phyloP scores from a whole-genome alignment of 2,329 filamentous ascomycete species.

The Aspergillus quadrilineatus region DNA sequence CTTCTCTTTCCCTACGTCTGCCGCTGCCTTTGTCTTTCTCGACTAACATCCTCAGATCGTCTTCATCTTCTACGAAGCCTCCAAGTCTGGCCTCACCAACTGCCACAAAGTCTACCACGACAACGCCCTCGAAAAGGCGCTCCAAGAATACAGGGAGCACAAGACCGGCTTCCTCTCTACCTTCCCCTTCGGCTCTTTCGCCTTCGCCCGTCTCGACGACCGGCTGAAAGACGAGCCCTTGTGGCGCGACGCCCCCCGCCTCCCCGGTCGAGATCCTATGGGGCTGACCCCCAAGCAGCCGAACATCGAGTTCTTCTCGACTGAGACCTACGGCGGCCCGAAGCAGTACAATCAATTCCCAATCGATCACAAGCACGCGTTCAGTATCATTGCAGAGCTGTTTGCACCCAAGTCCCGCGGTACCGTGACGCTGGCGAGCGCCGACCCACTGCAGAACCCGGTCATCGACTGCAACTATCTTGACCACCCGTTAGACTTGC shows the following conservation, averaged over 20 bases:
- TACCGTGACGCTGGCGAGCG: conserved; percentile 51
- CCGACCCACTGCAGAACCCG: conserved; percentile 53
- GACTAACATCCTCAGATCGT: conserved; percentile 41
- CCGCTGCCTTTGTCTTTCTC: background rate
- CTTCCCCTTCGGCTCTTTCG: conserved; percentile 64
- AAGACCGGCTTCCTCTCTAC: conserved; percentile 59
- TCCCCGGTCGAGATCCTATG: conserved; percentile 62
- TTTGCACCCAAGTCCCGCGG: conserved; percentile 60
- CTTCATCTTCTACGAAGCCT: conserved; percentile 63
- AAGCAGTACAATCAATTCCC: conserved; percentile 8
- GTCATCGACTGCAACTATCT: conserved; percentile 61
- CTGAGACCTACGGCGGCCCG: conserved; percentile 57
- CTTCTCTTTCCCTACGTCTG: conserved; percentile 7
- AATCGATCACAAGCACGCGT: conserved; percentile 45
- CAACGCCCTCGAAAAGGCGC: conserved; percentile 52
- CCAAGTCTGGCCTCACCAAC: conserved; percentile 52
- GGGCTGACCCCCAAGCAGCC: conserved; percentile 47
- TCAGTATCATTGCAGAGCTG: conserved; percentile 59
- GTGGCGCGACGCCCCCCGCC: conserved; percentile 53
- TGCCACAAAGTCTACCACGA: conserved; percentile 59
- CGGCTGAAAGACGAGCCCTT: conserved; percentile 55
- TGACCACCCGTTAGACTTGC: conserved; percentile 56
- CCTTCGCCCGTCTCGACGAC: conserved; percentile 61
- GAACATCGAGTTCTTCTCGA: conserved; percentile 57
- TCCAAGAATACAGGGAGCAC: conserved; percentile 57